A percentile compares a stretch with the other conserved stretches of the same genome.
Conservation (phyloP, 2,329 filamentous ascomycete species). For the Ploettnerulaceae sp. region DNA sequence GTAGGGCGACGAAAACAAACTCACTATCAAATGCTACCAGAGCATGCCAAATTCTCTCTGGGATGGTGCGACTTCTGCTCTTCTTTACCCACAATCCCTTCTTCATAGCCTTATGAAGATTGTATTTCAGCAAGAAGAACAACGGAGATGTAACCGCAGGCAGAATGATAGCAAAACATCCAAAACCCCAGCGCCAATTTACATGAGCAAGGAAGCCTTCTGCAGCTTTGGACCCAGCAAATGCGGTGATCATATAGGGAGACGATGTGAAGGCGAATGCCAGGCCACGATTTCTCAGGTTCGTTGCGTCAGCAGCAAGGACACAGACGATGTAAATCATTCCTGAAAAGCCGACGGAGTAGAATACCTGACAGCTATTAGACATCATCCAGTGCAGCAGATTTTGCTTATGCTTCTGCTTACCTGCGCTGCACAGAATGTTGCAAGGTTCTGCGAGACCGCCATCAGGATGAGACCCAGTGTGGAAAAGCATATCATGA, state of each 20-base stretch:
- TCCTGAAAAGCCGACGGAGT: constrained; percentile 58
- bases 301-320: constrained; percentile 62
- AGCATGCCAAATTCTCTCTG: constrained; percentile 36
- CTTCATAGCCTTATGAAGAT: constrained; percentile 23
- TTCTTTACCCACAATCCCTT: constrained; percentile 19
- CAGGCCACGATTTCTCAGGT: constrained; percentile 54
- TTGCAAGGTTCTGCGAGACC: constrained; percentile 52
- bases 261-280: constrained; percentile 54
- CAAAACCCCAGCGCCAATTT: constrained; percentile 64
- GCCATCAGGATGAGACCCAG: constrained; percentile 61
- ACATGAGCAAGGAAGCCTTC: constrained; percentile 46
- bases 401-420: background rate
- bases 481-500: constrained; percentile 49
- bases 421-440: constrained; percentile 48
- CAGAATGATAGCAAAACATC: constrained; percentile 58
- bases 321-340: constrained; percentile 57
- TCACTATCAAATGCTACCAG: constrained; percentile 24
- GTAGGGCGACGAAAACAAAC: constrained; percentile 34
- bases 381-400: background rate
- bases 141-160: constrained; percentile 57
- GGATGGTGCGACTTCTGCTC: constrained; percentile 20
- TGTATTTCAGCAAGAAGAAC: constrained; percentile 40
- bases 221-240: constrained; percentile 54
- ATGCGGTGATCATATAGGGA: constrained; percentile 62
- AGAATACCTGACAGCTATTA: constrained; percentile 48